Percentiles rank a stretch among this genome's conserved stretches.
Conservation (phyloP, 345 rosid species). For the Acer campestre region DNA sequence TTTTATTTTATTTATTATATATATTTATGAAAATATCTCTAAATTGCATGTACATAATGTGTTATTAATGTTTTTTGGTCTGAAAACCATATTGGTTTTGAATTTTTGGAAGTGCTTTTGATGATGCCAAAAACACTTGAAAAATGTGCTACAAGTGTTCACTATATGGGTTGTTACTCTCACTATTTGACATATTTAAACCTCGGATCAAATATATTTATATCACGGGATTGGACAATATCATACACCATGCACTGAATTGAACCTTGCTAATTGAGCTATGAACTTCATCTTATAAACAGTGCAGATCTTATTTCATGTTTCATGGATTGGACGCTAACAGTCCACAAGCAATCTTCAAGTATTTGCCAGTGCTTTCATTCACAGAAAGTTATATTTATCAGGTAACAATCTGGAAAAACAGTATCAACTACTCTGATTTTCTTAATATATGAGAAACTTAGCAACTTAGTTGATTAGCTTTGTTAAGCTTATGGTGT, state of each 20-base stretch:
- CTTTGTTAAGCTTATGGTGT: constrained; percentile 10
- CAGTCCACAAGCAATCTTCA: constrained; percentile 56
- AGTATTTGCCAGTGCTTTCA: constrained; percentile 70
- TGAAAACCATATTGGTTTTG: neutral
- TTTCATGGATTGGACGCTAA: constrained; percentile 74
- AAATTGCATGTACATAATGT: neutral
- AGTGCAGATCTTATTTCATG: constrained; percentile 97
- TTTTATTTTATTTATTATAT: too few relatives aligned
- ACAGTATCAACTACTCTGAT: neutral
- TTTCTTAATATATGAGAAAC: neutral
- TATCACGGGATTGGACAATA: neutral
- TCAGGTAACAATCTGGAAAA: constrained; percentile 55
- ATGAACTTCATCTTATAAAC: constrained; percentile 26
- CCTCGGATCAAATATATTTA: neutral
- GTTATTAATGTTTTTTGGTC: neutral
- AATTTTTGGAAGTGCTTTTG: neutral
- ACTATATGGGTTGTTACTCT: too few relatives aligned
- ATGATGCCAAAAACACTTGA: neutral
- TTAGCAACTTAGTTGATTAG: neutral
- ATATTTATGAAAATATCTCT: neutral
- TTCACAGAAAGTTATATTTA: constrained; percentile 84
- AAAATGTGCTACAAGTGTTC: too few relatives aligned
- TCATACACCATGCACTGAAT: too few relatives aligned
- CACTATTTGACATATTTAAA: neutral
- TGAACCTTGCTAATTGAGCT: neutral